These are phyloP conservation scores for Pythium aquatile DNA, from an alignment of 352 stramenopile genomes.

Conservation along the genomic window DNA sequence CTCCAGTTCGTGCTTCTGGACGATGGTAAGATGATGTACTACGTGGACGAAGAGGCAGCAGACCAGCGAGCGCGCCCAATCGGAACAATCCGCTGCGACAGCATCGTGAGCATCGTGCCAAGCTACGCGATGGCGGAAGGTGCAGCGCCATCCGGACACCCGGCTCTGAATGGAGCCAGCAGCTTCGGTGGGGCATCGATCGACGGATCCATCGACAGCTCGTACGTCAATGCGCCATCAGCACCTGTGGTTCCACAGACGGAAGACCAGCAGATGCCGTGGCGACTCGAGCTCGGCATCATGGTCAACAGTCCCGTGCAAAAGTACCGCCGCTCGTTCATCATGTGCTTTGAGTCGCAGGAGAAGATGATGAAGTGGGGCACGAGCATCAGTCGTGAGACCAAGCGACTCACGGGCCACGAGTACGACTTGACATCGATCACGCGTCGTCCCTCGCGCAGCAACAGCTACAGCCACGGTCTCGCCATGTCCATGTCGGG, in stretches of 20 bases:
- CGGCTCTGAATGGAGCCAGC: constrained; percentile 2
- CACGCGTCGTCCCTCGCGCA: constrained; percentile 53
- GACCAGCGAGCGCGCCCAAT: constrained; percentile 67
- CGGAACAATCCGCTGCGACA: constrained; percentile 74
- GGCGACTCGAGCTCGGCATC: constrained; percentile 70
- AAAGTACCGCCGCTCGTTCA: constrained; percentile 75
- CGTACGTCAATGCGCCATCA: neutral
- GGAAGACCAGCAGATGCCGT: constrained; percentile 63
- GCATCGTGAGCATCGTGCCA: constrained; percentile 76
- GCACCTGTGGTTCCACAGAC: constrained; percentile 9
- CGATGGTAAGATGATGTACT: constrained; percentile 84
- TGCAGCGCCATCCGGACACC: constrained; percentile 2
- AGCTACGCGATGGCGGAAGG: constrained; percentile 55
- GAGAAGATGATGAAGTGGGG: constrained; percentile 90
- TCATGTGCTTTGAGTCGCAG: constrained; percentile 73
- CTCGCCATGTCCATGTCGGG: constrained; percentile 4
- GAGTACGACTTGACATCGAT: constrained; percentile 83
- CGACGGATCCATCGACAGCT: neutral
- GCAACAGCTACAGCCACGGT: constrained; percentile 58
- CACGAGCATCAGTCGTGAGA: constrained; percentile 68
- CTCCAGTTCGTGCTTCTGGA: constrained; percentile 77
- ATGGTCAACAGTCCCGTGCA: constrained; percentile 50
- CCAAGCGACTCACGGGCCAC: constrained; percentile 73
- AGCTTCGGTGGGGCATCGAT: constrained; percentile 24
- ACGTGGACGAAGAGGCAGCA: constrained; percentile 51